Percentiles rank a stretch among this genome's conserved stretches.
phyloP scores from a whole-genome alignment of 1,139 yeast genomes.

The Geotrichum reessii region DNA sequence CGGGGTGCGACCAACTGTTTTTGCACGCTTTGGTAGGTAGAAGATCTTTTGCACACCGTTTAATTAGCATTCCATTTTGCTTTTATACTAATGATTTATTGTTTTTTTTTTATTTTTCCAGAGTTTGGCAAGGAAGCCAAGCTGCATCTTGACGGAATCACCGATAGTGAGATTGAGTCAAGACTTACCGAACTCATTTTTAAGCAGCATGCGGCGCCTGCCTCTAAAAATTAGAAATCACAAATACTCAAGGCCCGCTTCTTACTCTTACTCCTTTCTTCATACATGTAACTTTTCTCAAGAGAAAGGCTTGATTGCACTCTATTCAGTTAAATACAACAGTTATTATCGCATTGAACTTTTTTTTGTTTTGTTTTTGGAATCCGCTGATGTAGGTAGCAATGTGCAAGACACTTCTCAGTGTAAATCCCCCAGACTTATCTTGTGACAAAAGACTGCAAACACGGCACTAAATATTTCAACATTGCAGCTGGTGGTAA shows the following conservation, averaged over 20 bases:
- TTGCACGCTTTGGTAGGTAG: constrained; percentile 53
- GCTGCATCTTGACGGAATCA: constrained; percentile 30
- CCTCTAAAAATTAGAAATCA: neutral
- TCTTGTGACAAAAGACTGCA: too few species aligned
- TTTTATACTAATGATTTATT: too few species aligned
- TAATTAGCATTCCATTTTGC: too few species aligned
- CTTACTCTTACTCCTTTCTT: neutral
- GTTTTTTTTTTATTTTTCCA: constrained; percentile 7
- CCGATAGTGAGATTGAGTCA: constrained; percentile 17
- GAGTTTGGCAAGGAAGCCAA: constrained; percentile 34
- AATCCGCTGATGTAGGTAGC: too few species aligned
- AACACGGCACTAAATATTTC: too few species aligned
- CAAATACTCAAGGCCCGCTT: neutral
- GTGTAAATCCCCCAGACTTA: too few species aligned
- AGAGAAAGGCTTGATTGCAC: neutral
- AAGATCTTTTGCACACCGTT: neutral
- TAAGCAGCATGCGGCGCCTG: neutral
- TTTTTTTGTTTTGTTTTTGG: neutral
- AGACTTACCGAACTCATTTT: constrained; percentile 1
- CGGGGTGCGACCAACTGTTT: constrained; percentile 65
- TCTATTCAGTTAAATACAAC: neutral
- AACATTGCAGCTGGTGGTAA: too few species aligned
- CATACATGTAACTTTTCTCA: neutral
- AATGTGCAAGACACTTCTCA: too few species aligned
- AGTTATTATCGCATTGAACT: neutral